Evolutionary conservation across 108 stramenopile species (phyloP).

Genomic region (Seminavis robusta): DNA sequence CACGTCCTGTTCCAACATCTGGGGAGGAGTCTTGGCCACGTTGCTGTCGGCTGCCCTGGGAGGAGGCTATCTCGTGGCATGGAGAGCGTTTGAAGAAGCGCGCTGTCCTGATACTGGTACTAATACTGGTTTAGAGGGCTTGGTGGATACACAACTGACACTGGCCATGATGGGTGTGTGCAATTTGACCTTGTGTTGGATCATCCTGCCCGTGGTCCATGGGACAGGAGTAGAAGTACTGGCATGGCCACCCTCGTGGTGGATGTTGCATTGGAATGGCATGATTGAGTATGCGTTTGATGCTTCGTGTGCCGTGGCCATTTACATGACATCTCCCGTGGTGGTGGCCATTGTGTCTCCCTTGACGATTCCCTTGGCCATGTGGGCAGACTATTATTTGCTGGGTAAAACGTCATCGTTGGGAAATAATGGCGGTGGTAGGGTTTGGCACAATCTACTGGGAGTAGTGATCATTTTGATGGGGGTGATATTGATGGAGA

Average conservation of each 20-base stretch:
- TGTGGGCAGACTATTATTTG: slow-evolving; percentile 9
- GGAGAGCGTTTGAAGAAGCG: slow-evolving; percentile 8
- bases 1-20: not conserved
- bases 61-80: slow-evolving; percentile 17
- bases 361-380: slow-evolving; percentile 20
- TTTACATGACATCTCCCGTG: slow-evolving; percentile 24
- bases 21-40: slow-evolving; percentile 9
- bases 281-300: slow-evolving; percentile 33
- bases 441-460: too few species aligned
- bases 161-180: slow-evolving; percentile 24
- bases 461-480: too few species aligned
- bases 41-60: slow-evolving; percentile 16
- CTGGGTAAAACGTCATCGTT: too few species aligned
- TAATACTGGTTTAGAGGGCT: not conserved
- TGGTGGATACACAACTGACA: slow-evolving; percentile 25
- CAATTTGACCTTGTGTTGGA: slow-evolving; percentile 24
- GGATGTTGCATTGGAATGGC: slow-evolving; percentile 13
- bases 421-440: too few species aligned
- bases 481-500: too few species aligned
- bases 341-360: slow-evolving; percentile 14
- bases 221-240: slow-evolving; percentile 11
- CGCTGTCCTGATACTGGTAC: not conserved
- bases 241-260: not conserved
- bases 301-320: slow-evolving; percentile 22
- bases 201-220: slow-evolving; percentile 9